These are phyloP conservation scores for Leptographium procerum DNA, from an alignment of 2,329 filamentous ascomycete genomes.

Conservation along the genomic window DNA sequence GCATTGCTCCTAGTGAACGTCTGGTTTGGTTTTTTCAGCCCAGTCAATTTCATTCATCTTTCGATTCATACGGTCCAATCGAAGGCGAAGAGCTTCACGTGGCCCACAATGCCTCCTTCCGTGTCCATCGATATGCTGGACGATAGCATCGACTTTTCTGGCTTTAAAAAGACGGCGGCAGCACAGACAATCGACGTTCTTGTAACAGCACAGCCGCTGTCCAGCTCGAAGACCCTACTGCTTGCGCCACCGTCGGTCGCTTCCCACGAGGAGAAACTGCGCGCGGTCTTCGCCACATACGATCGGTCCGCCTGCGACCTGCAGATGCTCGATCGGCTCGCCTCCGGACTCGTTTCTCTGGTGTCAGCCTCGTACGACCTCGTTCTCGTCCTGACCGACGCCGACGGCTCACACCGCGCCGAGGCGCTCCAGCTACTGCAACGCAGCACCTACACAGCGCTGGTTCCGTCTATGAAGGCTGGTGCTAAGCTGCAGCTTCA, in stretches of 20 bases:
- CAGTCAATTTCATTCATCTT: neutral
- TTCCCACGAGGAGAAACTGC: constrained; percentile 68
- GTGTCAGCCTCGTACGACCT: constrained; percentile 70
- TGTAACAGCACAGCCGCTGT: neutral
- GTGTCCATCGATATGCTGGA: constrained; percentile 12
- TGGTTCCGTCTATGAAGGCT: constrained; percentile 60
- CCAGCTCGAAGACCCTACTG: constrained; percentile 10
- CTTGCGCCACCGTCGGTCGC: constrained; percentile 86
- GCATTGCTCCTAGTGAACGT: neutral
- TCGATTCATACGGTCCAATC: neutral
- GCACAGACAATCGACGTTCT: neutral
- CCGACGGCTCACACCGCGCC: constrained; percentile 45
- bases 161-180: neutral
- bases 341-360: constrained; percentile 67
- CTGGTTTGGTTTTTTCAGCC: neutral
- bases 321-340: constrained; percentile 94
- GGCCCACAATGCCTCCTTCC: constrained; percentile 10
- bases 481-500: constrained; percentile 60
- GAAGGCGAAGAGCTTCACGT: neutral
- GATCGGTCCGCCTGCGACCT: constrained; percentile 72
- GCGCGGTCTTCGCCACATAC: constrained; percentile 57
- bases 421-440: constrained; percentile 54
- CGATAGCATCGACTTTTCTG: constrained; percentile 11
- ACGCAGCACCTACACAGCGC: constrained; percentile 52
- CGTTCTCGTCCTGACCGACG: constrained; percentile 72